Evolutionary conservation across 2,329 filamentous ascomycete species (phyloP).

Genomic region (Penicillium crustosum): DNA sequence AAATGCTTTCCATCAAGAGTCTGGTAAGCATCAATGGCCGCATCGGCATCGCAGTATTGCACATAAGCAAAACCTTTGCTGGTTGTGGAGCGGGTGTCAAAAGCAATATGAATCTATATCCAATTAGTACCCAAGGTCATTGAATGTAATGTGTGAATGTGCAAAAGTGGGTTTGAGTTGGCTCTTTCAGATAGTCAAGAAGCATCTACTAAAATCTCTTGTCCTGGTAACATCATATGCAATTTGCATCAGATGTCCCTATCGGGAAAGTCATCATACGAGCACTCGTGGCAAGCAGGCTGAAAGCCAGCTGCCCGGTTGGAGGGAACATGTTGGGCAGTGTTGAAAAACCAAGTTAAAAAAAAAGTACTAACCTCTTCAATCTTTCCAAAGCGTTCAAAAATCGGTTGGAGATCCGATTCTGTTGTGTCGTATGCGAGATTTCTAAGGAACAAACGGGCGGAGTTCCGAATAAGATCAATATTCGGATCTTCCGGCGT

Average conservation of each 20-base stretch:
- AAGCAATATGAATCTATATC: constrained; percentile 78
- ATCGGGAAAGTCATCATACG: constrained; percentile 97
- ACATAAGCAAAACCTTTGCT: constrained; percentile 92
- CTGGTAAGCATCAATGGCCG: constrained; percentile 76
- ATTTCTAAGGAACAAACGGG: constrained; percentile 84
- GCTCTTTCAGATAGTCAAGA: constrained; percentile 77
- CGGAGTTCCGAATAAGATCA: constrained; percentile 67
- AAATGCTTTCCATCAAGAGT: constrained; percentile 81
- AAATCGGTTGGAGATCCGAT: constrained; percentile 71
- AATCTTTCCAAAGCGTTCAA: constrained; percentile 68
- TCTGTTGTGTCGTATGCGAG: constrained; percentile 77
- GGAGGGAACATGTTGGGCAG: neutral
- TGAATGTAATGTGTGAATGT: constrained; percentile 19
- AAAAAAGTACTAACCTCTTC: constrained; percentile 73
- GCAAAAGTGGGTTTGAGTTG: constrained; percentile 27
- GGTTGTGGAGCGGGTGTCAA: constrained; percentile 65
- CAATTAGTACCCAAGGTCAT: constrained; percentile 44
- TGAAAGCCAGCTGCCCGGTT: constrained; percentile 16
- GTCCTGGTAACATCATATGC: constrained; percentile 88
- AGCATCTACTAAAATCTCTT: constrained; percentile 99
- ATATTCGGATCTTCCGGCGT: constrained; percentile 46
- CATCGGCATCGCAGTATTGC: constrained; percentile 69
- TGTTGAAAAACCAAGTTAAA: constrained; percentile 9
- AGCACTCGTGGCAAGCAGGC: constrained; percentile 30
- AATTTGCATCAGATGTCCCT: constrained; percentile 97